Evolutionary conservation across 2,329 filamentous ascomycete species (phyloP).

Genomic region (Cercospora zeae-maydis): DNA sequence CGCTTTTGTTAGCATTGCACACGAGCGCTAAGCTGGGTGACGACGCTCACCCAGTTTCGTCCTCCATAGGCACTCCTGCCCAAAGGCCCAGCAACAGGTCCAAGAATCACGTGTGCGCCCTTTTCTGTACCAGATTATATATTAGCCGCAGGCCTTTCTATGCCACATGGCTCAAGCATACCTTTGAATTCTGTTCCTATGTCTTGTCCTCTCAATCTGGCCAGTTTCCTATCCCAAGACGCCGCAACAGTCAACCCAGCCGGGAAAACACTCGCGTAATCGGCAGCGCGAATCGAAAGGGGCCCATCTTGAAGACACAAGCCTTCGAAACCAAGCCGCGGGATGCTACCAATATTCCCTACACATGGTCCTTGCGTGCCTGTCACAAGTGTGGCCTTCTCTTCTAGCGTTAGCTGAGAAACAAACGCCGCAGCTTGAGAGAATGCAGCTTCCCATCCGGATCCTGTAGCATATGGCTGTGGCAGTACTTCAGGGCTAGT

Average conservation of each 20-base stretch:
- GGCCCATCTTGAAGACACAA: constrained; percentile 85
- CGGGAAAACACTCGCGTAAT: constrained; percentile 81
- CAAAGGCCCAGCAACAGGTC: constrained; percentile 77
- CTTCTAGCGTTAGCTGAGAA: constrained; percentile 35
- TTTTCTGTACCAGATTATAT: constrained; percentile 42
- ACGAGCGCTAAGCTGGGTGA: neutral
- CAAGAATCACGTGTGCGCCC: constrained; percentile 73
- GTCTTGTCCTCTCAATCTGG: constrained; percentile 73
- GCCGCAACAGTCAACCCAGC: constrained; percentile 84
- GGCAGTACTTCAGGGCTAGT: constrained; percentile 9
- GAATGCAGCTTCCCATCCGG: constrained; percentile 34
- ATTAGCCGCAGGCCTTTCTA: neutral
- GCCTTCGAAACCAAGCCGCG: constrained; percentile 65
- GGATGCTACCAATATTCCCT: constrained; percentile 44
- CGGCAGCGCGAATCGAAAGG: constrained; percentile 73
- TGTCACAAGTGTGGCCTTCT: constrained; percentile 34
- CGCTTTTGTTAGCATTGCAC: neutral
- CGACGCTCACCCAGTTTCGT: constrained; percentile 65
- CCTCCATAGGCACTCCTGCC: constrained; percentile 81
- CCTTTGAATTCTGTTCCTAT: constrained; percentile 67
- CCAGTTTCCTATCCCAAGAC: constrained; percentile 81
- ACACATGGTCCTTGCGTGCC: constrained; percentile 35
- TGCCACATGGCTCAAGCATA: neutral
- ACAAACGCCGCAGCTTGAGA: constrained; percentile 32
- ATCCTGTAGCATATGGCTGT: constrained; percentile 30